Evolutionary conservation across 306 rosid genomes (phyloP).

Genomic region (Cucurbita argyrosperma): DNA sequence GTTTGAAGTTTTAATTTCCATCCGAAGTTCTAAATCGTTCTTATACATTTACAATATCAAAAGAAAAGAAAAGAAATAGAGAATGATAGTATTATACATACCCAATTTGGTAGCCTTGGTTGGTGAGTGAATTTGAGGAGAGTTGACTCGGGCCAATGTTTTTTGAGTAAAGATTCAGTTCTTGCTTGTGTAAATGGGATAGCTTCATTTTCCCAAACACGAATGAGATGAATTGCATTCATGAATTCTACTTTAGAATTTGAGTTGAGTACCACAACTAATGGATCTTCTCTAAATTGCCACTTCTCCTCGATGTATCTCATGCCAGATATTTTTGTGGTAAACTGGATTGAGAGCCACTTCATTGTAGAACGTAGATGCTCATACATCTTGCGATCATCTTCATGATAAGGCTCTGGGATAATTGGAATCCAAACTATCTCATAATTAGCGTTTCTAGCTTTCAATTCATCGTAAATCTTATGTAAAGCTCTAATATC

Average conservation of each 20-base stretch:
- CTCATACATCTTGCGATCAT: slow-evolving; percentile 31
- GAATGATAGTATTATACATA: background rate
- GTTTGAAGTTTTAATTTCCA: too few relatives aligned
- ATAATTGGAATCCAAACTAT: slow-evolving; percentile 13
- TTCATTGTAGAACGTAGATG: slow-evolving; percentile 26
- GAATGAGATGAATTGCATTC: slow-evolving; percentile 35
- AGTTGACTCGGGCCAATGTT: background rate
- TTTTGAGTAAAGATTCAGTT: background rate
- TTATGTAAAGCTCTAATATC: slow-evolving; percentile 5
- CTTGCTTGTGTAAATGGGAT: background rate
- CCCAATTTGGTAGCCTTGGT: slow-evolving; percentile 8
- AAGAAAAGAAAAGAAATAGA: too few relatives aligned
- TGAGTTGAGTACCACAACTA: slow-evolving; percentile 12
- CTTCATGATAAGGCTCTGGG: slow-evolving; percentile 29
- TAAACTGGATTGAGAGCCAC: slow-evolving; percentile 28
- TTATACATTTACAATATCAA: too few relatives aligned
- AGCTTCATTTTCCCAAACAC: slow-evolving; percentile 19
- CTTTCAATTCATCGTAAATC: slow-evolving; percentile 19
- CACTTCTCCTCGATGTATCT: slow-evolving; percentile 24
- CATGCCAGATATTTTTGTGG: slow-evolving; percentile 17
- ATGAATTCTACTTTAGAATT: slow-evolving; percentile 24
- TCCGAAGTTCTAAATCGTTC: background rate
- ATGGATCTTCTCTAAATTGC: background rate
- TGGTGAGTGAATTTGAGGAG: background rate
- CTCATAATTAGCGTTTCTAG: slow-evolving; percentile 3